Base-by-base conservation (phyloP, 2,329 filamentous ascomycete genomes). In the Paraphaeosphaeria sporulosa region DNA sequence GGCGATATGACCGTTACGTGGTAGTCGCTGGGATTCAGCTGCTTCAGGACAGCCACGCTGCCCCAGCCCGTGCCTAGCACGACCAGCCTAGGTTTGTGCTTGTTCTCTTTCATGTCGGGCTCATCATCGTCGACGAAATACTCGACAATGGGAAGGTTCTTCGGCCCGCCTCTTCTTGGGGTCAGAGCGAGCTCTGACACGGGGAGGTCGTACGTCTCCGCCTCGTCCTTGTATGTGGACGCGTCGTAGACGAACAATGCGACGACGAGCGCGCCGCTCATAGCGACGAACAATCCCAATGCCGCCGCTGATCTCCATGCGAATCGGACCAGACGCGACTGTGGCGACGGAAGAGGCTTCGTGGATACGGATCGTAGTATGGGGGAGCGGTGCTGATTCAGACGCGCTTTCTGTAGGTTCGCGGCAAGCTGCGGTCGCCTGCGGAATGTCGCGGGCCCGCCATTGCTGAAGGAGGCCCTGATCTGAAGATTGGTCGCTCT, bases 1-100 rank as follows among this genome's bases (percentile, higher is more conserved):
- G 95, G 94, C 13, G 93, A 96, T 46, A 99, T 90, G 42, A 99
- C 90, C 4, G 94, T 98, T 67, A 99, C 90, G 78, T 99, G 94
- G 75, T 97, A 99, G 70, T 97, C 92, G 13, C 94, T 92, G 0
- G 93, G 90, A 63, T 94, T 91, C 64, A 99, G 80, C 63, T 92
- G 90, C 81, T 99, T 99, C 68, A 99, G 81, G 60, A 99, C 82
- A 4, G 94, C 92, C 62, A 99, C 91, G 71, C 93, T 93, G 56
- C 94, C 95, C 95, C 95, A 99, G 47, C 95, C 95, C 17, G 94
- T 94, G 21, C 95, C 95, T 36, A 99, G 80, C 60, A 99, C 91
- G 43, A 99, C 95, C 70, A 99, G 82, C 72, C 91, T 92, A 4
- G 95, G 95, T 82, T 99, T 99, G 73, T 94, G 86, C 79, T 93